phyloP scores from a whole-genome alignment of 2,329 filamentous ascomycete species.

The Penicillium sp. region DNA sequence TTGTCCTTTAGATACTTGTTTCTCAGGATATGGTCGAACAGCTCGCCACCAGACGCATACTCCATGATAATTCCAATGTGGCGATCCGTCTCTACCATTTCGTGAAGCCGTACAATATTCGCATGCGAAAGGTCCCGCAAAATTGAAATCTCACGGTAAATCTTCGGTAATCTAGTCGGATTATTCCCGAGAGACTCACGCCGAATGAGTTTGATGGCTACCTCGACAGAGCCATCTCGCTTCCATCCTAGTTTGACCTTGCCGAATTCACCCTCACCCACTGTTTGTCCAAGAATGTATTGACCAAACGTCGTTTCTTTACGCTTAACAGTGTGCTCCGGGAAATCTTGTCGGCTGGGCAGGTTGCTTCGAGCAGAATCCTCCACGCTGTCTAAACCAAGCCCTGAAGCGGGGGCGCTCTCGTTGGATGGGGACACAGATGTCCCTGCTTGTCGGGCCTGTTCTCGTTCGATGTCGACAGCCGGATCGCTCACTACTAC shows the following conservation, averaged over 20 bases:
- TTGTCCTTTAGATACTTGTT: slow-evolving; percentile 96
- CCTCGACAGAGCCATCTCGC: slow-evolving; percentile 88
- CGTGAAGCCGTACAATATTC: slow-evolving; percentile 94
- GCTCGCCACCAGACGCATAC: slow-evolving; percentile 94
- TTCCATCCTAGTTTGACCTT: slow-evolving; percentile 99
- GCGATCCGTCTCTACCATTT: slow-evolving; percentile 97
- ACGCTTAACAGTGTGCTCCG: slow-evolving; percentile 62
- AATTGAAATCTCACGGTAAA: slow-evolving; percentile 95
- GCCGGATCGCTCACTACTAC: slow-evolving; percentile 77
- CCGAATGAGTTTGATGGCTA: slow-evolving; percentile 97
- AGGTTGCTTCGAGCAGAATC: slow-evolving; percentile 40
- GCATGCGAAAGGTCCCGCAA: slow-evolving; percentile 86
- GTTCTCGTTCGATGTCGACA: slow-evolving; percentile 73
- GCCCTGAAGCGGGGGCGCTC: slow-evolving; percentile 52
- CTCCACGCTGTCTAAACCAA: slow-evolving; percentile 58
- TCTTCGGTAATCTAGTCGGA: slow-evolving; percentile 88
- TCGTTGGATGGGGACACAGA: slow-evolving; percentile 49
- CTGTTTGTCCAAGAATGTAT: slow-evolving; percentile 92
- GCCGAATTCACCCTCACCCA: slow-evolving; percentile 97
- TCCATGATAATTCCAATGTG: slow-evolving; percentile 98
- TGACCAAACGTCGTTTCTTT: slow-evolving; percentile 93
- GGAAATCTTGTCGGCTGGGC: slow-evolving; percentile 62
- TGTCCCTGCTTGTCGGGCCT: slow-evolving; percentile 70
- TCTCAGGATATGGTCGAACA: slow-evolving; percentile 98
- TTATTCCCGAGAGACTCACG: slow-evolving; percentile 88